Conservation (phyloP, 768 basidiomycete genomes). For the Gloeopeniophorella convolvens region DNA sequence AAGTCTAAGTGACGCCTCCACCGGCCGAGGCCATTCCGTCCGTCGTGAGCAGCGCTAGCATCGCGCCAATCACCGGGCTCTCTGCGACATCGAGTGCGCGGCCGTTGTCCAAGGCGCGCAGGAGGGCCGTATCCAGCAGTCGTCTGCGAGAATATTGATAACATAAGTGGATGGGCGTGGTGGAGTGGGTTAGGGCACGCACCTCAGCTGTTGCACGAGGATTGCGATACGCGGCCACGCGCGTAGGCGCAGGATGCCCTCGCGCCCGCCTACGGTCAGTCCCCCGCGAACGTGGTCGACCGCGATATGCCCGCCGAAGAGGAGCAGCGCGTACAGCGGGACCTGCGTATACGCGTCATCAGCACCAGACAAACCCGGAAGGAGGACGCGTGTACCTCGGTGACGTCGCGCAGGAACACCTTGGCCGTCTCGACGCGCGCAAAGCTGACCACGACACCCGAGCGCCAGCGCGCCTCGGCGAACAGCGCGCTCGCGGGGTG, state of each 20-base stretch:
- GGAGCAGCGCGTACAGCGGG: constrained; percentile 78
- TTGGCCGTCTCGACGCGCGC: constrained; percentile 77
- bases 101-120: constrained; percentile 60
- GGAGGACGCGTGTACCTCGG: constrained; percentile 49
- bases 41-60: constrained; percentile 33
- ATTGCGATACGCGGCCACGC: constrained; percentile 91
- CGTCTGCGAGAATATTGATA: constrained; percentile 35
- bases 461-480: constrained; percentile 60
- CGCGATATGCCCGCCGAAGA: constrained; percentile 76
- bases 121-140: constrained; percentile 62
- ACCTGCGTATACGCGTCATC: constrained; percentile 39
- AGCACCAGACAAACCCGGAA: not conserved
- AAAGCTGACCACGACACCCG: constrained; percentile 80
- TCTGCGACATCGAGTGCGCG: constrained; percentile 38
- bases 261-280: constrained; percentile 51
- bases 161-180: not conserved
- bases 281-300: constrained; percentile 82
- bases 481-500: constrained; percentile 85
- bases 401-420: constrained; percentile 80
- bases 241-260: constrained; percentile 52
- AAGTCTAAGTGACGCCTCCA: not conserved
- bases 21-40: constrained; percentile 28
- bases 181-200: constrained; percentile 19
- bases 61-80: constrained; percentile 46
- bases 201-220: constrained; percentile 82